Evolutionary conservation across 139 green algal genomes (phyloP).

Genomic region (Chlamydomonas sphaeroides): DNA sequence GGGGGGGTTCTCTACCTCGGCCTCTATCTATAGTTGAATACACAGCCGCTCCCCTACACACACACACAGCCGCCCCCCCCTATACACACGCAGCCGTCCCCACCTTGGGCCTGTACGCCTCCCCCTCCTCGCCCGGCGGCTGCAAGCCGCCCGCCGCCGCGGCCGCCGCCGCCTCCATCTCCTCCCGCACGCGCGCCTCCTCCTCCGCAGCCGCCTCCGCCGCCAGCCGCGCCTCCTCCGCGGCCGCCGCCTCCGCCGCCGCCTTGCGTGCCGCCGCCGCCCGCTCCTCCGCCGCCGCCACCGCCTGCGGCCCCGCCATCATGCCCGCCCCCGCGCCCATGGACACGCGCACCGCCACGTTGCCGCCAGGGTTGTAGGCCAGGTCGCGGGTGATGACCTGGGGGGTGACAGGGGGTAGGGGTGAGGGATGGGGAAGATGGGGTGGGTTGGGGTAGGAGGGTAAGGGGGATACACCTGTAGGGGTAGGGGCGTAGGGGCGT

Average conservation of each 20-base stretch:
- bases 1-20: too few relatives aligned
- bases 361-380: constrained; percentile 36
- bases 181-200: neutral
- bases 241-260: neutral
- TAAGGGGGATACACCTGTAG: too few relatives aligned
- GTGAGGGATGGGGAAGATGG: too few relatives aligned
- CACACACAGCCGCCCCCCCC: too few relatives aligned
- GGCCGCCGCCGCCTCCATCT: neutral
- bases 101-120: constrained; percentile 64
- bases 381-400: constrained; percentile 74
- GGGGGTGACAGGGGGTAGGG: too few relatives aligned
- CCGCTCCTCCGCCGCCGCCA: neutral
- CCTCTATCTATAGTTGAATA: too few relatives aligned
- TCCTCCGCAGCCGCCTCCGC: neutral
- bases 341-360: constrained; percentile 9
- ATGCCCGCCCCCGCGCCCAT: neutral
- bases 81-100: neutral
- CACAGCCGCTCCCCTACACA: too few relatives aligned
- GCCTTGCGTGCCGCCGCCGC: neutral
- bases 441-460: too few relatives aligned
- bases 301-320: constrained; percentile 29
- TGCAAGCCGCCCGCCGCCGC: neutral
- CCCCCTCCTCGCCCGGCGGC: neutral
- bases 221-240: neutral
- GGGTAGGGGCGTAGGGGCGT: too few relatives aligned